A percentile compares a stretch with the other conserved stretches of the same genome.
Conservation (phyloP, 306 rosid genomes). For the Prunus armeniaca region DNA sequence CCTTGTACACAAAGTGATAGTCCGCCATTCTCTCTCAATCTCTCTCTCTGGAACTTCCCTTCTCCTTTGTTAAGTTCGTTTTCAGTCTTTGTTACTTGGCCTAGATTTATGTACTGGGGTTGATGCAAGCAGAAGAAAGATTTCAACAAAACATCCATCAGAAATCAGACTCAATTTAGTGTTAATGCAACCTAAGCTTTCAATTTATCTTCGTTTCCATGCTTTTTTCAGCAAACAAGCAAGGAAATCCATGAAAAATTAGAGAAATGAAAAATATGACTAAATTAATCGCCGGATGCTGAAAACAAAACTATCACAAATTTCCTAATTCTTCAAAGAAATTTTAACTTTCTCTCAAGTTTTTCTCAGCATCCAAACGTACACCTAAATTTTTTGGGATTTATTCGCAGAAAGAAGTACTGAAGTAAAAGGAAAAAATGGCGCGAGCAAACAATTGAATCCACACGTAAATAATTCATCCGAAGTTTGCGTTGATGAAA, state of each 20-base stretch:
- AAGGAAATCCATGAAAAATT: background rate
- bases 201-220: background rate
- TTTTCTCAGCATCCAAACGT: background rate
- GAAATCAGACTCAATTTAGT: background rate
- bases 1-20: slow-evolving; percentile 85
- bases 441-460: background rate
- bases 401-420: background rate
- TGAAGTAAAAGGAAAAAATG: background rate
- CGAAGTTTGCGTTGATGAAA: background rate
- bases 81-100: too few relatives aligned
- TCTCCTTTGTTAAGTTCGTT: too few relatives aligned
- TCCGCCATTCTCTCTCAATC: slow-evolving; percentile 49
- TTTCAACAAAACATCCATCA: background rate
- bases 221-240: background rate
- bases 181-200: background rate
- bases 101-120: too few relatives aligned
- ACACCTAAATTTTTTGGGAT: background rate
- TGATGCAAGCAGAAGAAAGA: background rate
- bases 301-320: background rate
- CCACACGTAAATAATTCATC: background rate
- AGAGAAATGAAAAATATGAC: background rate
- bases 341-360: background rate
- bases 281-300: background rate
- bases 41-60: background rate
- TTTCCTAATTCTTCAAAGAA: background rate